These are phyloP conservation scores for Senecio squalidus DNA, from an alignment of 140 eudicot genomes.

Conservation along the genomic window DNA sequence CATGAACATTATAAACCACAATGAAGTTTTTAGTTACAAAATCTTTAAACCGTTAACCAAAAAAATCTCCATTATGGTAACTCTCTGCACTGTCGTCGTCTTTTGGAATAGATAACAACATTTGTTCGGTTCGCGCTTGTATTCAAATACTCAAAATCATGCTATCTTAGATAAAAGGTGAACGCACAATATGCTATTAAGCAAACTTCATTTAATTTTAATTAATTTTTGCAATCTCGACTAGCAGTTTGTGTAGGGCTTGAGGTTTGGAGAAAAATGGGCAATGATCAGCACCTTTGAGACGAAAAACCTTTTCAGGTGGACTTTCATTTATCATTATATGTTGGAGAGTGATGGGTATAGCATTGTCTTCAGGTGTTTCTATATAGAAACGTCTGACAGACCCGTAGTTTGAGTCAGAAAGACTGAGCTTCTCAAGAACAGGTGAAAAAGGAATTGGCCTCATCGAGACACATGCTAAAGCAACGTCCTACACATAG, in stretches of 20 bases:
- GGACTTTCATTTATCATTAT: slow-evolving; percentile 56
- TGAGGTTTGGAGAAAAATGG: slow-evolving; percentile 98
- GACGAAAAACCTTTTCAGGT: slow-evolving; percentile 67
- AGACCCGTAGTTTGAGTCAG: slow-evolving; percentile 67
- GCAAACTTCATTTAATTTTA: slow-evolving; percentile 7
- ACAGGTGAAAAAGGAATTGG: slow-evolving; percentile 84
- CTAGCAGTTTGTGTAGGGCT: slow-evolving; percentile 63
- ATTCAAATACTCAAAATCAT: slow-evolving; percentile 7
- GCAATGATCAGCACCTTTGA: slow-evolving; percentile 93
- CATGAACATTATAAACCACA: slow-evolving; percentile 6
- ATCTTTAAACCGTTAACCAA: not conserved
- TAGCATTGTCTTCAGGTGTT: slow-evolving; percentile 81
- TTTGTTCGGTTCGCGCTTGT: slow-evolving; percentile 3
- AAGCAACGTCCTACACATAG: slow-evolving; percentile 61
- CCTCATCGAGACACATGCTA: slow-evolving; percentile 89
- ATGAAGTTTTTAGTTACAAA: slow-evolving; percentile 11
- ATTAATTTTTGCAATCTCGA: slow-evolving; percentile 61
- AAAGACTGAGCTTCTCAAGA: slow-evolving; percentile 69
- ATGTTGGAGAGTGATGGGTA: slow-evolving; percentile 58
- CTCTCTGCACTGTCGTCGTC: not conserved
- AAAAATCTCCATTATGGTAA: not conserved
- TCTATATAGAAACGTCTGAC: slow-evolving; percentile 76
- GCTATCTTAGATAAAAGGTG: slow-evolving; percentile 6
- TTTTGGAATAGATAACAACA: not conserved
- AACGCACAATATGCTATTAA: not conserved